Evolutionary conservation across 768 basidiomycete species (phyloP), one percentile per base, ranked within the genome.

Genomic region (Cystobasidium onofrii): DNA sequence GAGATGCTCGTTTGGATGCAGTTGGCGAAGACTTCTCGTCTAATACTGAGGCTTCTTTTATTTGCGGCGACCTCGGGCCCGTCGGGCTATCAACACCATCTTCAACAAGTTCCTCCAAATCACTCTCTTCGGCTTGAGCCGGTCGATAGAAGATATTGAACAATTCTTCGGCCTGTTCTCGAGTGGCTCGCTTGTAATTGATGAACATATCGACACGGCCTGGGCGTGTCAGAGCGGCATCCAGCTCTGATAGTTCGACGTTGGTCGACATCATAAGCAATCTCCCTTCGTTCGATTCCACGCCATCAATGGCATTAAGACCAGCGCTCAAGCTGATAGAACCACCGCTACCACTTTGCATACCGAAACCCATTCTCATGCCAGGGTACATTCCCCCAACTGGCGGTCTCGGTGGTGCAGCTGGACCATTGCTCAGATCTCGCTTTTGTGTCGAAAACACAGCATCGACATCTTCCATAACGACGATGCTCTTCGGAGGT

Each of bases 401-500:
- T 15, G 57, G 10, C 31, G 17, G 13, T 39, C 36, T 31, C 3
- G 18, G 13, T 15, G 36, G 31, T 9, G 57, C 10, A 33, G 23
- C 57, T 31, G 57, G 31, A 27, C 10, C 66, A 36, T 55, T 64
- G 25, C 18, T 25, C 50, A 71, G 69, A 4, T 71, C 55, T 20
- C 69, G 23, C 69, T 71, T 71, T 52, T 71, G 69, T 31, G 69
- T 57, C 9, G 54, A 71, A 54, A 60, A 64, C 3, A 46, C 25
- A 27, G 55, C 69, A 44, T 71, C 69, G 10, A 71, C 69, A 34
- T 71, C 69, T 44, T 71, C 69, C 18, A 71, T 71, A 36, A 29
- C 25, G 31, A 71, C 52, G 33, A 71, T 71, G 12, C 29, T 33
- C n/a, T 60, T 55, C 7, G 69, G 31, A 29, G 69, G 69, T 13